Evolutionary conservation across 2,329 filamentous ascomycete species (phyloP).

Genomic region (Neophaeococcomyces mojaviensis): DNA sequence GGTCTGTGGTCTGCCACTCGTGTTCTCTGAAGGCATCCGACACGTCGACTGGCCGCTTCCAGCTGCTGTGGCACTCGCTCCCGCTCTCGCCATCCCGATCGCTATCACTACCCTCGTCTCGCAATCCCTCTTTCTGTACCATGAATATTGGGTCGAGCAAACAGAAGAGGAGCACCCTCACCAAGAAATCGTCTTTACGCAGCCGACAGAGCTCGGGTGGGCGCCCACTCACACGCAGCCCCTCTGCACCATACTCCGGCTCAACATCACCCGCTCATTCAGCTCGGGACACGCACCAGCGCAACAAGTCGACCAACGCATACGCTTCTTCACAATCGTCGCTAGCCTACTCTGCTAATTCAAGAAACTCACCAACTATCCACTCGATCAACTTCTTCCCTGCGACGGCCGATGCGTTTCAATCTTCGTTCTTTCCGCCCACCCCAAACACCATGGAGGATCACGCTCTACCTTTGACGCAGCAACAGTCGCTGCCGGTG

Average conservation of each 20-base stretch:
- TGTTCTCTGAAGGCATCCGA: background rate
- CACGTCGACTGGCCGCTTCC: background rate
- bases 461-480: conserved; percentile 27
- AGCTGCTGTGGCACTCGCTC: conserved; percentile 1
- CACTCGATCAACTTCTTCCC: conserved; percentile 27
- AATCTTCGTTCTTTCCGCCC: conserved; percentile 30
- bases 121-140: background rate
- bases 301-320: conserved; percentile 3
- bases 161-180: conserved; percentile 8
- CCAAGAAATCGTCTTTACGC: conserved; percentile 8
- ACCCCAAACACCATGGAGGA: conserved; percentile 22
- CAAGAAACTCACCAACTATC: conserved; percentile 33
- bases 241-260: conserved; percentile 8
- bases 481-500: conserved; percentile 35
- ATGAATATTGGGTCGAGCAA: conserved; percentile 5
- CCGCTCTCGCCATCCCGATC: background rate
- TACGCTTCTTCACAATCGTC: conserved; percentile 7
- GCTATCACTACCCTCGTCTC: background rate
- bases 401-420: conserved; percentile 29
- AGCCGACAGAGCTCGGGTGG: background rate
- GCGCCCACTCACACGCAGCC: conserved; percentile 4
- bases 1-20: background rate
- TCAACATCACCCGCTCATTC: background rate
- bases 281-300: conserved; percentile 5
- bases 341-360: conserved; percentile 10